Base-by-base conservation (phyloP, 208 protist genomes). In the Trypanosoma conorhini region DNA sequence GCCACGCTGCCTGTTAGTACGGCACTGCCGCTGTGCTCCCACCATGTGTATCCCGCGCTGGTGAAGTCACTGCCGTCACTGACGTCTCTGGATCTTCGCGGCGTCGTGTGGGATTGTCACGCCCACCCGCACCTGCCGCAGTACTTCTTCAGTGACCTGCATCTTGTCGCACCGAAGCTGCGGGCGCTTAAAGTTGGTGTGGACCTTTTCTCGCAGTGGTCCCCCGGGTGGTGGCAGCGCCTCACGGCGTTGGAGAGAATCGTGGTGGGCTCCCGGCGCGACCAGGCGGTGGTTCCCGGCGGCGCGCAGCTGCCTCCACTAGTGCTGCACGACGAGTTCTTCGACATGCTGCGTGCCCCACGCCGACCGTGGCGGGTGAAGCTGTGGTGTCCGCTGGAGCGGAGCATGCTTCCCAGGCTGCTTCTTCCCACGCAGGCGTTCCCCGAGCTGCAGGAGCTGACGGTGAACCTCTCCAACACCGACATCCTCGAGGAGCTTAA, bases 211-310 rank as follows among this genome's bases (percentile, higher is more conserved):
- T 54, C 60, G 15, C 76, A 77, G 24, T 96, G 91, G 91, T 74
- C 73, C 9, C 70, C 79, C 2, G 86, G 85, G 22, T 96, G 91
- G 91, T 96, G 91, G 91, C 76, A 80, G 30, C 79, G 80, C 10
- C 83, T 86, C 30, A 22, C 74, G 0, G 70, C 81, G 44, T 70
- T 96, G 15, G 24, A 40, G n/a, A 58, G 80, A 13, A 55, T 96
- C 21, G 83, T 87, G 10, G 70, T 96, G 0, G 86, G 82, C 38
- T 87, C 86, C 21, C 80, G 71, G 33, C 57, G 77, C 2, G 81
- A 82, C 52, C 65, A 83, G 64, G 60, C 68, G 63, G 35, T 42
- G 17, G 35, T 30, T 24, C 50, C 30, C 0, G 52, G 54, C 3
- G 44, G 30, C 26, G 35, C 48, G 21, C 42, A 31, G 19, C 24